Percentiles rank a stretch among this genome's conserved stretches.
These are phyloP conservation scores for Chrysosporium keratinophilum DNA, from an alignment of 2,329 filamentous ascomycete genomes.

Conservation along the genomic window DNA sequence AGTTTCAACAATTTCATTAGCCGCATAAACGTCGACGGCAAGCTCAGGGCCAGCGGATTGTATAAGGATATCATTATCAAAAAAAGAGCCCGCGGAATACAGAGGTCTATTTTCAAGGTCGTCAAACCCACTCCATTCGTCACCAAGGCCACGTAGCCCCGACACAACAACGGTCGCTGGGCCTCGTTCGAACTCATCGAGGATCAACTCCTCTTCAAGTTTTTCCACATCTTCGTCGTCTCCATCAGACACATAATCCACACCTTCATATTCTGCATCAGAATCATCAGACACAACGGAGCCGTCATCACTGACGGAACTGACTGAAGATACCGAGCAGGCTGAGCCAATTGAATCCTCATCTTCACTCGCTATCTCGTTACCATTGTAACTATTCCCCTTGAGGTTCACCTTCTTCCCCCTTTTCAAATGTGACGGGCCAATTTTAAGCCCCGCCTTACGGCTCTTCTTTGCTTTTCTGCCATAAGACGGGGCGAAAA, in stretches of 20 bases:
- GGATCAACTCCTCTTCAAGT: conserved; percentile 67
- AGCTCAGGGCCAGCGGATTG: conserved; percentile 31
- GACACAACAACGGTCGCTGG: conserved; percentile 15
- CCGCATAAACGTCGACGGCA: conserved; percentile 29
- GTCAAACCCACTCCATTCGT: conserved; percentile 46
- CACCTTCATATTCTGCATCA: conserved; percentile 53
- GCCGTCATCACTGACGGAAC: conserved; percentile 11
- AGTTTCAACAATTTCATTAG: conserved; percentile 32
- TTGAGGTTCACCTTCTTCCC: conserved; percentile 25
- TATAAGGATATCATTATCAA: conserved; percentile 32
- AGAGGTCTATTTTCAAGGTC: conserved; percentile 35
- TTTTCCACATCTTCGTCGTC: conserved; percentile 70
- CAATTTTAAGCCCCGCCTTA: conserved; percentile 34
- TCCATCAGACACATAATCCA: conserved; percentile 69
- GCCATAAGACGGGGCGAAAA: conserved; percentile 35
- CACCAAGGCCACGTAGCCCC: conserved; percentile 17
- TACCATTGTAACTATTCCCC: neutral
- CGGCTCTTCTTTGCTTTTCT: conserved; percentile 25
- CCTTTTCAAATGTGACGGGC: conserved; percentile 21
- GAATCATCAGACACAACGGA: conserved; percentile 18
- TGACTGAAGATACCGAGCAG: conserved; percentile 14
- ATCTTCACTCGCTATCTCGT: conserved; percentile 2
- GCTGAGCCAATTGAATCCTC: neutral
- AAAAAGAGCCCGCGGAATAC: conserved; percentile 33
- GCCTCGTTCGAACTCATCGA: conserved; percentile 35